A percentile compares a stretch with the other conserved stretches of the same genome.
Evolutionary conservation across 1,284 basidiomycete genomes (phyloP).

Genomic region (Cryptococcus amylolentus): DNA sequence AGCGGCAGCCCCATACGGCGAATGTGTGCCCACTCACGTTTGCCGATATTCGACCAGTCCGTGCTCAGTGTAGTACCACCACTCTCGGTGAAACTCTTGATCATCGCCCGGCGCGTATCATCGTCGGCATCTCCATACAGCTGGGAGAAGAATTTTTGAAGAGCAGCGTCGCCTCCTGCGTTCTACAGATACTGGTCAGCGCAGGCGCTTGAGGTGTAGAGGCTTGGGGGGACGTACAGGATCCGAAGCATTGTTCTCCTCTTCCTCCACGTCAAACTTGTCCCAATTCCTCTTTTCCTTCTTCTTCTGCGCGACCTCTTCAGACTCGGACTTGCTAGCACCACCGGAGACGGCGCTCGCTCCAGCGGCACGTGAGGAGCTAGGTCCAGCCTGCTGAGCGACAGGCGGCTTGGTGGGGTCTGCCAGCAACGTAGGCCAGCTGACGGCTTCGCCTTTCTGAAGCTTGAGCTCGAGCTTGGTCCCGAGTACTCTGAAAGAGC

Average conservation of each 20-base stretch:
- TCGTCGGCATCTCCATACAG: slow-evolving; percentile 82
- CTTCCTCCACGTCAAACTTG: slow-evolving; percentile 35
- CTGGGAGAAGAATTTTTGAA: slow-evolving; percentile 51
- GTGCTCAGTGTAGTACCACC: slow-evolving; percentile 89
- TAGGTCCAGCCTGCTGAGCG: background rate
- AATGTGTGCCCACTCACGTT: slow-evolving; percentile 51
- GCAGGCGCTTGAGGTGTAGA: background rate
- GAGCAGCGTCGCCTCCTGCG: slow-evolving; percentile 41
- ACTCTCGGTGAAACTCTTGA: slow-evolving; percentile 90
- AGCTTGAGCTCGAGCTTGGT: slow-evolving; percentile 60
- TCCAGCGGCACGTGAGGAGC: too few species aligned
- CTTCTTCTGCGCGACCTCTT: background rate
- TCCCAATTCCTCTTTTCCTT: slow-evolving; percentile 46
- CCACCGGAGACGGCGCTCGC: too few species aligned
- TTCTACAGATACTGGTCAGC: slow-evolving; percentile 19
- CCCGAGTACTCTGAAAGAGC: slow-evolving; percentile 67
- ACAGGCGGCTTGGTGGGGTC: slow-evolving; percentile 2
- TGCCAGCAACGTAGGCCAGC: slow-evolving; percentile 65
- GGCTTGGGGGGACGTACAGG: slow-evolving; percentile 14
- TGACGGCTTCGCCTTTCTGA: slow-evolving; percentile 36
- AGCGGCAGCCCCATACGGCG: background rate
- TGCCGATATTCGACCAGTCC: slow-evolving; percentile 83
- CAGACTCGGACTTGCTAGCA: background rate
- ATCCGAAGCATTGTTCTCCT: slow-evolving; percentile 24
- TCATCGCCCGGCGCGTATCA: slow-evolving; percentile 84